Conservation (phyloP, 441 rosid genomes). For the Biscutella auriculata region DNA sequence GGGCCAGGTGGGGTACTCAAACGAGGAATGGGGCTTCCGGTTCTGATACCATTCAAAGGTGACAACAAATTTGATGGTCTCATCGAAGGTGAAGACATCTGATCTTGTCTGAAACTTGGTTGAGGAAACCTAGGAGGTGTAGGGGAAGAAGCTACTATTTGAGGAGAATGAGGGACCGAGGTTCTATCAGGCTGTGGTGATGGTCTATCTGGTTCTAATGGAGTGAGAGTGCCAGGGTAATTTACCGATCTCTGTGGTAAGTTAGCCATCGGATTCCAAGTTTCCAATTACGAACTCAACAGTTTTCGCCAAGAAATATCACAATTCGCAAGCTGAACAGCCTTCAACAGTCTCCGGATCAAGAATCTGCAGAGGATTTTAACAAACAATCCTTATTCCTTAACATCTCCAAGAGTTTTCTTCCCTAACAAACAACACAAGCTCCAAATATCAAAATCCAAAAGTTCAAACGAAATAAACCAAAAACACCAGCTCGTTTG, state of each 20-base stretch:
- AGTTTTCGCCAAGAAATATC: background rate
- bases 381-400: background rate
- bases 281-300: background rate
- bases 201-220: slow-evolving; percentile 36
- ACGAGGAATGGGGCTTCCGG: slow-evolving; percentile 60
- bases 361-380: slow-evolving; percentile 11
- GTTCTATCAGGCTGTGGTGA: slow-evolving; percentile 33
- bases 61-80: slow-evolving; percentile 39
- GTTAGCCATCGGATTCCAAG: slow-evolving; percentile 43
- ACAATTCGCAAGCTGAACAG: background rate
- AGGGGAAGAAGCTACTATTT: slow-evolving; percentile 36
- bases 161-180: slow-evolving; percentile 34
- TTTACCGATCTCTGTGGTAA: slow-evolving; percentile 37
- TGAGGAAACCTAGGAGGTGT: slow-evolving; percentile 57
- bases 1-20: slow-evolving; percentile 94
- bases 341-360: background rate
- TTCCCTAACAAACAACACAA: no score
- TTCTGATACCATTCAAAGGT: slow-evolving; percentile 51
- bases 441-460: background rate
- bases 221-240: slow-evolving; percentile 28
- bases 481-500: slow-evolving; percentile 8
- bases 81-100: slow-evolving; percentile 45
- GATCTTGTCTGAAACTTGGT: slow-evolving; percentile 53
- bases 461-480: background rate
- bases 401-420: no score